phyloP scores from a whole-genome alignment of 1,284 basidiomycete species.

The Anthracocystis panici-leucophaei region DNA sequence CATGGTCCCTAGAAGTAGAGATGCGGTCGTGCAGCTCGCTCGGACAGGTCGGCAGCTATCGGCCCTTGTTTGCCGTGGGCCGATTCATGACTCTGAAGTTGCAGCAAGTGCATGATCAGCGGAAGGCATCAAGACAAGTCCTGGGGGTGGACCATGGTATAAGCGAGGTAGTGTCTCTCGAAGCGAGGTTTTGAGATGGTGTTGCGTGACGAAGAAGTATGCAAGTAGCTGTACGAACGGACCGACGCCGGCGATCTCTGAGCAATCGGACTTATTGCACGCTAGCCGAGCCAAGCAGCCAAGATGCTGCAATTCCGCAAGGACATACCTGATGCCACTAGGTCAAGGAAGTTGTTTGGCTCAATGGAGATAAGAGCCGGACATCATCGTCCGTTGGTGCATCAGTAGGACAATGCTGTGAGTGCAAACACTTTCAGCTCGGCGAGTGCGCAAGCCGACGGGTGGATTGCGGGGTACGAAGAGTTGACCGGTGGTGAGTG shows the following conservation, averaged over 20 bases:
- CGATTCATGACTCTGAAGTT: neutral
- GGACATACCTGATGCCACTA: neutral
- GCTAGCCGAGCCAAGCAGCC: slow-evolving; percentile 1
- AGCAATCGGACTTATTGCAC: slow-evolving; percentile 1
- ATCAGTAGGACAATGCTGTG: no score
- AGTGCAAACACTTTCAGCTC: neutral
- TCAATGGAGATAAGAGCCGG: no score
- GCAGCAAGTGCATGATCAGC: no score
- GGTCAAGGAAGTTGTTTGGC: no score
- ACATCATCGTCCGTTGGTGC: no score
- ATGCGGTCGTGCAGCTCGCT: neutral
- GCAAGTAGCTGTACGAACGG: slow-evolving; percentile 20
- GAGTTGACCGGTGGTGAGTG: slow-evolving; percentile 17
- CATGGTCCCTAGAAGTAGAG: neutral
- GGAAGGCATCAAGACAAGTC: neutral
- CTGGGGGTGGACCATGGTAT: neutral
- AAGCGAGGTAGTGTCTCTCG: slow-evolving; percentile 7
- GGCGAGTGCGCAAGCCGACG: neutral
- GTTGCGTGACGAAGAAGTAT: neutral
- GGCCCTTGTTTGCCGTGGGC: neutral
- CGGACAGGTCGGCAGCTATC: slow-evolving; percentile 1
- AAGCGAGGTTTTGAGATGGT: slow-evolving; percentile 15
- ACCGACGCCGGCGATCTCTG: slow-evolving; percentile 14
- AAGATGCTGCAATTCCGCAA: neutral
- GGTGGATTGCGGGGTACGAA: slow-evolving; percentile 1